Evolutionary conservation across 2,329 filamentous ascomycete genomes (phyloP).

Genomic region (Orbilia ellipsospora): DNA sequence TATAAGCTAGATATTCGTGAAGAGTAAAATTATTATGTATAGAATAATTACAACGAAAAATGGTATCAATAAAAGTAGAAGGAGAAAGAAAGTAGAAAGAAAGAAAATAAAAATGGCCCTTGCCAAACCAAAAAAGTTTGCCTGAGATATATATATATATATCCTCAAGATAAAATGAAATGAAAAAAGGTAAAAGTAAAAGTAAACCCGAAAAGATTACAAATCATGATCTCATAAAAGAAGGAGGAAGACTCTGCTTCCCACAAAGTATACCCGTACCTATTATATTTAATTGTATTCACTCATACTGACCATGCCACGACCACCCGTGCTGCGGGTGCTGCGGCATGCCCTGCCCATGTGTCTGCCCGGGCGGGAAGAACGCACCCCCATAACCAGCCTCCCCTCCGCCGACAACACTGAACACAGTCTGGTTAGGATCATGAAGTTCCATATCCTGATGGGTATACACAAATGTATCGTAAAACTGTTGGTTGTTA

Average conservation of each 20-base stretch:
- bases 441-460: conserved; percentile 54
- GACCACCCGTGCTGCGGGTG: conserved; percentile 36
- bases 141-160: neutral
- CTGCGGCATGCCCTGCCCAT: conserved; percentile 23
- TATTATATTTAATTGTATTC: conserved; percentile 5
- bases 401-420: conserved; percentile 34
- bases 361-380: conserved; percentile 45
- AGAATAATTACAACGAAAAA: conserved; percentile 45
- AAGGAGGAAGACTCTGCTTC: conserved; percentile 10
- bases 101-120: conserved; percentile 4
- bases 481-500: conserved; percentile 41
- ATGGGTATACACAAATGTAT: conserved; percentile 51
- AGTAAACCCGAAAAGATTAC: conserved; percentile 5
- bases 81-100: neutral
- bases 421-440: conserved; percentile 46
- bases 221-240: conserved; percentile 25
- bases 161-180: conserved; percentile 2
- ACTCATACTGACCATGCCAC: conserved; percentile 30
- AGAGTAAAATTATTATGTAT: conserved; percentile 33
- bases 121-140: neutral
- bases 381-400: conserved; percentile 30
- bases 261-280: conserved; percentile 26
- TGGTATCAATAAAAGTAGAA: conserved; percentile 19
- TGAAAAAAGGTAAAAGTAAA: conserved; percentile 9
- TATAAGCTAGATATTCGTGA: no score